phyloP scores from a whole-genome alignment of 2,329 filamentous ascomycete species.

The Botrytis tulipae region DNA sequence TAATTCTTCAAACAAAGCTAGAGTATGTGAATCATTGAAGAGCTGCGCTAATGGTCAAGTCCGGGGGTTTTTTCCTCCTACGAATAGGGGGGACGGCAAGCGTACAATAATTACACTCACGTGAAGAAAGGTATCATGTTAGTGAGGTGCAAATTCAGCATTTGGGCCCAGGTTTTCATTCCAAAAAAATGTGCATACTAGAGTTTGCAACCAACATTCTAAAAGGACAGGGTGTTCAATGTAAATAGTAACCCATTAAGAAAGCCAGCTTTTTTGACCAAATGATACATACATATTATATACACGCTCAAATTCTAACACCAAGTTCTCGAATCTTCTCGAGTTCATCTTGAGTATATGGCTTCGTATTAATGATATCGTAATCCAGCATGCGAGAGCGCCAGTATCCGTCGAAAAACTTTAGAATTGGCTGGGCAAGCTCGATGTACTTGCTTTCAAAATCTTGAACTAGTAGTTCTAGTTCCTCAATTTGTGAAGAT shows the following conservation, averaged over 20 bases:
- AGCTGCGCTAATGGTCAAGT: neutral
- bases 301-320: neutral
- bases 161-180: neutral
- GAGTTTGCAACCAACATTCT: neutral
- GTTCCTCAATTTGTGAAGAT: neutral
- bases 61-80: neutral
- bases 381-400: neutral
- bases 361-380: neutral
- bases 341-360: neutral
- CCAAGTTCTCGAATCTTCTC: neutral
- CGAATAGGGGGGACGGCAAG: neutral
- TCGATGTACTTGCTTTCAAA: neutral
- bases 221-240: neutral
- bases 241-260: neutral
- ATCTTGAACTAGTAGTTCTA: neutral
- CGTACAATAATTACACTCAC: neutral
- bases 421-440: neutral
- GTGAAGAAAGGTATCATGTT: neutral
- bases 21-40: neutral
- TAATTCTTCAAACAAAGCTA: neutral
- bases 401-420: neutral
- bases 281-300: neutral
- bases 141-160: neutral
- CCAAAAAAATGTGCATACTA: neutral
- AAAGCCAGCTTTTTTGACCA: neutral